phyloP scores from a whole-genome alignment of 352 stramenopile genomes.

The Pythium utonaiense region DNA sequence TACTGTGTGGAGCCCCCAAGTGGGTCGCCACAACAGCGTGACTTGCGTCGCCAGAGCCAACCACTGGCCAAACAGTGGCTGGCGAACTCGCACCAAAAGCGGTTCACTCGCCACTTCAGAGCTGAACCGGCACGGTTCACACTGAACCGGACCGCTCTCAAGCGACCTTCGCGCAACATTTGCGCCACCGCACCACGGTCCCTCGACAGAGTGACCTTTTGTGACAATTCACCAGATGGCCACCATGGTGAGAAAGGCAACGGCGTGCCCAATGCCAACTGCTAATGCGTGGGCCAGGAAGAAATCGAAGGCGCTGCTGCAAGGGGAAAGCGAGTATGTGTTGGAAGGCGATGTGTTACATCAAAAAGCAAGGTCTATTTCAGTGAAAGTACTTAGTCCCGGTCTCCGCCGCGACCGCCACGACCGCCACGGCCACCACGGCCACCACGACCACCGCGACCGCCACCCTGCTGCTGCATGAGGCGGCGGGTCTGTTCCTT shows the following conservation, averaged over 20 bases:
- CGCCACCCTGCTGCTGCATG: conserved; percentile 49
- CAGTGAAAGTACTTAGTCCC: conserved; percentile 3
- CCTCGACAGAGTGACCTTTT: conserved; percentile 11
- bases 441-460: conserved; percentile 19
- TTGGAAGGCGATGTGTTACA: neutral
- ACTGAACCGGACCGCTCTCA: conserved; percentile 22
- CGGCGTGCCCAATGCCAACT: no score
- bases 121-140: conserved; percentile 19
- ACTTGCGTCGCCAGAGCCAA: conserved; percentile 55
- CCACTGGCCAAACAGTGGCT: conserved; percentile 51
- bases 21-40: conserved; percentile 7
- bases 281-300: neutral
- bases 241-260: neutral
- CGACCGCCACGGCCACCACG: conserved; percentile 10
- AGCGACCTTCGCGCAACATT: conserved; percentile 33
- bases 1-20: conserved; percentile 42
- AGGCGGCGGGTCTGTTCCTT: conserved; percentile 53
- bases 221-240: neutral
- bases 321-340: no score
- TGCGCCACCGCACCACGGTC: neutral
- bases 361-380: neutral
- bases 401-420: conserved; percentile 12
- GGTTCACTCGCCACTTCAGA: conserved; percentile 35
- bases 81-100: conserved; percentile 7
- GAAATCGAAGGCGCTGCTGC: no score